These are phyloP conservation scores for Luffa acutangula DNA, from an alignment of 306 rosid species.

Conservation along the genomic window DNA sequence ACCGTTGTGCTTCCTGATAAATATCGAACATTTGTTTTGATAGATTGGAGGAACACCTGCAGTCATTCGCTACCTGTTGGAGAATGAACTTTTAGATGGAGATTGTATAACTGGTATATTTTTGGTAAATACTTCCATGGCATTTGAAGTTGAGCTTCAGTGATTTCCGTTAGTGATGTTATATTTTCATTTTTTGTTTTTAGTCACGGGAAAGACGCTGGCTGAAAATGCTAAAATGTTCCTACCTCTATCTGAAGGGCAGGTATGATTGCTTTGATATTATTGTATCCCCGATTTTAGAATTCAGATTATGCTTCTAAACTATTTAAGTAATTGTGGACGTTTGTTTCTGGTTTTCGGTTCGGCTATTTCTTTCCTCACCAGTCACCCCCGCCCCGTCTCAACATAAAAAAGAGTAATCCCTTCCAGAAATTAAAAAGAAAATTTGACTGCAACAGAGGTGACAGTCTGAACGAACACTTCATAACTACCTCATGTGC, in stretches of 20 bases:
- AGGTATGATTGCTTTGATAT: conserved; percentile 42
- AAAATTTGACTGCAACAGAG: background rate
- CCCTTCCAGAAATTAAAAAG: background rate
- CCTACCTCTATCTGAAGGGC: conserved; percentile 73
- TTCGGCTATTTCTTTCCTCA: background rate
- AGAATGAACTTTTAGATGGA: conserved; percentile 62
- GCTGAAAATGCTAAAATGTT: conserved; percentile 74
- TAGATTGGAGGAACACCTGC: conserved; percentile 97
- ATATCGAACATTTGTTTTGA: conserved; percentile 10
- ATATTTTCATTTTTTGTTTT: conserved; percentile 9
- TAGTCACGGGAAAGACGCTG: conserved; percentile 82
- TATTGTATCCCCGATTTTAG: background rate
- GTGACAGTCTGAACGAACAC: background rate
- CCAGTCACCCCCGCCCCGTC: background rate
- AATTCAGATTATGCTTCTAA: background rate
- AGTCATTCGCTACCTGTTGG: conserved; percentile 79
- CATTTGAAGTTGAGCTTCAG: conserved; percentile 4
- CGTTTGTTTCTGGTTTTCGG: background rate
- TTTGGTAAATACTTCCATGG: conserved; percentile 6
- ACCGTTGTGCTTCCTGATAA: conserved; percentile 1
- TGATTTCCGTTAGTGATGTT: conserved; percentile 15
- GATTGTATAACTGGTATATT: conserved; percentile 80
- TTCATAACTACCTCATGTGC: background rate
- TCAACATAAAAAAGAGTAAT: background rate
- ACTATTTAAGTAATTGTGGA: background rate